Conservation (phyloP, 208 protist species). For the Crithidia expoeki region DNA sequence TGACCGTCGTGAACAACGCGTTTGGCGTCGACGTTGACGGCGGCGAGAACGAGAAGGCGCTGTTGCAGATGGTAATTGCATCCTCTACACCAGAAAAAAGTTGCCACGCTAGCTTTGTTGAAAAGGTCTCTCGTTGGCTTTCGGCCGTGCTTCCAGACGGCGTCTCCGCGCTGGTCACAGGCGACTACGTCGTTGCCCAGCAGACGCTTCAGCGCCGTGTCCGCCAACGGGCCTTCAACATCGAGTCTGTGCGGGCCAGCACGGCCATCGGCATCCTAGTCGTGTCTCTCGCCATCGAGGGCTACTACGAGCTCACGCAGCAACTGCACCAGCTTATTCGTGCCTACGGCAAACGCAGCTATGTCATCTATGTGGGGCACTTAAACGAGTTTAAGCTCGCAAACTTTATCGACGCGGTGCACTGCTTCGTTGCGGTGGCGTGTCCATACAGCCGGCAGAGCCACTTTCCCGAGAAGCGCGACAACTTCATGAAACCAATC, state of each 20-base stretch:
- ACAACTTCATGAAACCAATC: conserved; percentile 86
- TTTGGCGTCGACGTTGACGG: conserved; percentile 25
- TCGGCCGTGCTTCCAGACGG: conserved; percentile 8
- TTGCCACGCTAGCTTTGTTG: not conserved
- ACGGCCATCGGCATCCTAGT: conserved; percentile 89
- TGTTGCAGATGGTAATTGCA: not conserved
- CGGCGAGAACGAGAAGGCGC: not conserved
- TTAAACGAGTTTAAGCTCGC: conserved; percentile 93
- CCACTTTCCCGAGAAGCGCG: conserved; percentile 74
- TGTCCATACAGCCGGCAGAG: conserved; percentile 84
- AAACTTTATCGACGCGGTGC: conserved; percentile 91
- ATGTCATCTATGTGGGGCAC: conserved; percentile 92
- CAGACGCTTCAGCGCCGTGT: conserved; percentile 50
- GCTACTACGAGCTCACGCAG: conserved; percentile 84
- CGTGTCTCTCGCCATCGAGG: conserved; percentile 73
- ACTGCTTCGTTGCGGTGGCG: conserved; percentile 86
- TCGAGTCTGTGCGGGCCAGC: conserved; percentile 78
- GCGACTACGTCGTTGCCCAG: conserved; percentile 26
- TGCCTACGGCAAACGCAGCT: conserved; percentile 69
- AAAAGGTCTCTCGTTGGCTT: not conserved
- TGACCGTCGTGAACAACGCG: conserved; percentile 59
- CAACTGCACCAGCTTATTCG: conserved; percentile 74
- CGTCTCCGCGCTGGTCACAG: conserved; percentile 20
- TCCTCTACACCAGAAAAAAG: not conserved
- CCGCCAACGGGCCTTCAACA: conserved; percentile 78